Conservation (phyloP, 371 early-diverging fungal species). For the Mortierella sp. region DNA sequence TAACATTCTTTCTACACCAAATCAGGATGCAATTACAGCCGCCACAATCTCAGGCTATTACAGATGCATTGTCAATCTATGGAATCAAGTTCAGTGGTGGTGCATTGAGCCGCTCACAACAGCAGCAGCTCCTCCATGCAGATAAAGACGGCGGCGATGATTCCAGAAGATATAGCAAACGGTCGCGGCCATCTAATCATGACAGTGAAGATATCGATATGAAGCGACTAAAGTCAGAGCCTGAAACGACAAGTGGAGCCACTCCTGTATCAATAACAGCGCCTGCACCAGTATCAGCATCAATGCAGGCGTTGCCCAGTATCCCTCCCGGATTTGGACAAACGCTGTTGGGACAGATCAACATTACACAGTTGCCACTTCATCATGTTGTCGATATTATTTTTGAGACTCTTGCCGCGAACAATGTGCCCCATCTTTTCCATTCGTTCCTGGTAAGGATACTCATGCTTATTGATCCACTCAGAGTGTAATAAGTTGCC, state of each 20-base stretch:
- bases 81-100: constrained; percentile 47
- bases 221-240: constrained; percentile 42
- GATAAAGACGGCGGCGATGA: constrained; percentile 50
- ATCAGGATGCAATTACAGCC: constrained; percentile 36
- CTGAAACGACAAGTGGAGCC: constrained; percentile 16
- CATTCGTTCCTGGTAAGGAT: constrained; percentile 49
- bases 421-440: constrained; percentile 46
- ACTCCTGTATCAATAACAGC: constrained; percentile 8
- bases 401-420: constrained; percentile 44
- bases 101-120: constrained; percentile 37
- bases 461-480: too few species aligned
- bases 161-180: constrained; percentile 32
- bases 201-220: constrained; percentile 33
- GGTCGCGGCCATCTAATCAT: constrained; percentile 28
- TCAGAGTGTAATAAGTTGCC: too few species aligned
- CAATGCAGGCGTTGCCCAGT: constrained; percentile 3
- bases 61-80: constrained; percentile 34
- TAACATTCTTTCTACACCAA: background rate
- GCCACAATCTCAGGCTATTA: constrained; percentile 29
- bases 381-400: constrained; percentile 56
- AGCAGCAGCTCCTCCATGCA: constrained; percentile 46
- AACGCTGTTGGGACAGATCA: constrained; percentile 45
- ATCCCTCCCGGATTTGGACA: constrained; percentile 54
- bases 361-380: constrained; percentile 46
- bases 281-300: constrained; percentile 9